Conservation (phyloP, 108 stramenopile genomes). For the Nitzschia sp. region DNA sequence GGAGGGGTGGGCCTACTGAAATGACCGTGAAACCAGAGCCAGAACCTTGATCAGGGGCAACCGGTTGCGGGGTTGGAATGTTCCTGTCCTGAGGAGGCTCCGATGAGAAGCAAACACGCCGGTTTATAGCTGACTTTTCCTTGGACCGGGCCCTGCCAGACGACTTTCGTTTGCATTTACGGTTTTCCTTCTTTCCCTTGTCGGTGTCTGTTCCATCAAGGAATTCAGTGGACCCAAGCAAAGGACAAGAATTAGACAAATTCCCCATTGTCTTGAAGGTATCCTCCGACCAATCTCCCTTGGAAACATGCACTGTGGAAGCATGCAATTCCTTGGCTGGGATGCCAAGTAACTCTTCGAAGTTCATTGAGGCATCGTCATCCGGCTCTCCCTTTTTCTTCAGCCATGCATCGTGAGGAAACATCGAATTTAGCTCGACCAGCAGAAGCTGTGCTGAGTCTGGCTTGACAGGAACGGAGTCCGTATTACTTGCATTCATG, state of each 20-base stretch:
- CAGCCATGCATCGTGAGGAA: too few relatives aligned
- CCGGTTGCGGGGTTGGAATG: constrained; percentile 9
- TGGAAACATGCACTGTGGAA: constrained; percentile 3
- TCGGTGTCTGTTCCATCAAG: background rate
- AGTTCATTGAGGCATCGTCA: constrained; percentile 10
- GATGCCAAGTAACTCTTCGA: constrained; percentile 9
- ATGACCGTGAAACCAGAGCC: too few relatives aligned
- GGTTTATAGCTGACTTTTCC: background rate
- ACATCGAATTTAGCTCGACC: too few relatives aligned
- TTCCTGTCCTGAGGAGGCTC: background rate
- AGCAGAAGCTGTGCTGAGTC: too few relatives aligned
- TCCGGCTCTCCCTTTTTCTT: background rate
- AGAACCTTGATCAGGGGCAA: background rate
- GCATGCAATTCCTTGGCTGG: constrained; percentile 5
- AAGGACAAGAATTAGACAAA: constrained; percentile 4
- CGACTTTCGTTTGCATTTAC: background rate
- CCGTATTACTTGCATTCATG: too few relatives aligned
- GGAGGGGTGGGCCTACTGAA: too few relatives aligned
- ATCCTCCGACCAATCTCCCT: background rate
- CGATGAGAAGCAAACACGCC: constrained; percentile 1
- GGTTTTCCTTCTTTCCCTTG: background rate
- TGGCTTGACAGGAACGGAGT: too few relatives aligned
- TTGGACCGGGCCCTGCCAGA: background rate
- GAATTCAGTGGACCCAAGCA: background rate
- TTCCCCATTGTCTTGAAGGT: background rate